Evolutionary conservation across 805 yeast genomes (phyloP), one percentile per base, ranked within the genome.

Genomic region (Teunomyces panamensis): DNA sequence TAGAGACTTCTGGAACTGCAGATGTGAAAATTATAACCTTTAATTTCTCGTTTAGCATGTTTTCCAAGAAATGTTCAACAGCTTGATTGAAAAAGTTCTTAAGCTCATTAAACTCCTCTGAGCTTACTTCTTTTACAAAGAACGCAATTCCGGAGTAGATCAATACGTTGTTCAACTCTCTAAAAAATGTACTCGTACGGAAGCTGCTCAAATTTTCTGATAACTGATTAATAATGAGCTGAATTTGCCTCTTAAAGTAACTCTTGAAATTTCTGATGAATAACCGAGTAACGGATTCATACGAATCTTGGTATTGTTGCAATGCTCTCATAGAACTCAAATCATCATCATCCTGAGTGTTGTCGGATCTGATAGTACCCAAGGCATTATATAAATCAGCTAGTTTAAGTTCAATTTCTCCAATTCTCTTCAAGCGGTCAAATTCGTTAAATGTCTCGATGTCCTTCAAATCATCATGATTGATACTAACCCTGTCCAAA

Each of bases 271-370:
- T 72, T 14, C 58, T 62, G 30, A 80, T 62, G 57, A 89, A 87
- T 4, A 69, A 64, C 2, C 60, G 56, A 1, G 85, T 73, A 0
- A 82, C 82, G 16, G 67, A 60, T 55, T 84, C 88, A 59, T 85
- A 87, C 4, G 71, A 75, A 11, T 72, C 68, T 49, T 81, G 77
- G 57, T 85, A 83, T 56, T 87, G 89, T 50, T 74, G 75, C 49
- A 89, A 71, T 0, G 95, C 95, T 48, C 75, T 73, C 89, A 89
- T 85, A 14, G 78, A 75, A 33, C 83, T 81, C 49, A 85, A 61
- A 46, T 73, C 73, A 48, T 74, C 74, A 41, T 68, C 59, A 9
- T 70, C 74, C 16, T 65, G 73, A 24, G 56, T 56, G 5, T 68
- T 71, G 34, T 70, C 77, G n/a, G 64, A 52, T 49, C 80, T 73